These are phyloP conservation scores for Arabidopsis suecica DNA, from an alignment of 345 rosid species.

Conservation along the genomic window DNA sequence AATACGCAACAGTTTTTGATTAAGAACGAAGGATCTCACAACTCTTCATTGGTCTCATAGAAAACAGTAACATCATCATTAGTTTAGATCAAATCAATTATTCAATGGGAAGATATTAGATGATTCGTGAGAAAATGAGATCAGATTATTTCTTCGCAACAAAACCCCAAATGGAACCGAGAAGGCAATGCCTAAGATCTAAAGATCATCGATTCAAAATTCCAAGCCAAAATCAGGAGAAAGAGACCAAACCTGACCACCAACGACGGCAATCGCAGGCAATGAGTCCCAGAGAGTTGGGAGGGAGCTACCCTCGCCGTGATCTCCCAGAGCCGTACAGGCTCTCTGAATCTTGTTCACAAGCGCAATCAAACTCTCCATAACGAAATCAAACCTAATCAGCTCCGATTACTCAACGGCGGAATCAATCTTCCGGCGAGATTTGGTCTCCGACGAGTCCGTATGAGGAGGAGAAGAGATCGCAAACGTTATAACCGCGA, in stretches of 20 bases:
- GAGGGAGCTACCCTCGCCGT: constrained; percentile 92
- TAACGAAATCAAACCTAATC: constrained; percentile 9
- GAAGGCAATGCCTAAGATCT: constrained; percentile 28
- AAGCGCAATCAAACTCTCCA: constrained; percentile 87
- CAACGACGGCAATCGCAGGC: constrained; percentile 95
- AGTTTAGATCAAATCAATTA: constrained; percentile 25
- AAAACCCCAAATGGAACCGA: constrained; percentile 11
- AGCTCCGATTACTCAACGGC: neutral
- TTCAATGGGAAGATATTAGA: constrained; percentile 2
- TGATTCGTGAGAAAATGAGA: constrained; percentile 7
- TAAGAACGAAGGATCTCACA: neutral
- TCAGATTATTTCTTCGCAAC: constrained; percentile 5
- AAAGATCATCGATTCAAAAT: constrained; percentile 3
- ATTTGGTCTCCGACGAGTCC: constrained; percentile 38
- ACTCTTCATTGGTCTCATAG: neutral
- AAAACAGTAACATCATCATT: neutral
- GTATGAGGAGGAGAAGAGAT: constrained; percentile 28
- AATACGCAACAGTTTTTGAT: neutral
- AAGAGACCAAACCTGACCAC: constrained; percentile 72
- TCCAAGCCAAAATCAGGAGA: neutral
- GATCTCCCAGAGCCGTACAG: constrained; percentile 93
- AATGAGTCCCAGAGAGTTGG: constrained; percentile 98
- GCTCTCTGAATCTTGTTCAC: constrained; percentile 95
- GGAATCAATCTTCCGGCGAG: constrained; percentile 23
- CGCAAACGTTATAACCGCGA: constrained; percentile 38